Percentiles rank a stretch among this genome's conserved stretches.
Conservation (phyloP, 768 basidiomycete species). For the Rubroboletus satanas region DNA sequence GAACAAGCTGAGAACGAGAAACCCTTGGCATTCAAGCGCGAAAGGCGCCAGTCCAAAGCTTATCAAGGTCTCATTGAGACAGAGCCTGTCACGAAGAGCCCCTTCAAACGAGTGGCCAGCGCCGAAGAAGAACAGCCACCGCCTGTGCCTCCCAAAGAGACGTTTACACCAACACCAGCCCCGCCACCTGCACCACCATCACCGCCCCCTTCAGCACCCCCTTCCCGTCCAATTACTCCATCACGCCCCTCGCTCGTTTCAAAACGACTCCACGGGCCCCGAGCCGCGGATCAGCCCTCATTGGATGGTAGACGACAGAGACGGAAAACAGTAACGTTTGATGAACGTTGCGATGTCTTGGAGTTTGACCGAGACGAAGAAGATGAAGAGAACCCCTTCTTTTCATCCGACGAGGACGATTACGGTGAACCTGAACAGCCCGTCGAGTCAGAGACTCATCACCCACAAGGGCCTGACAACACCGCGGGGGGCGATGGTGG, state of each 20-base stretch:
- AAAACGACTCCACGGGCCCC: conserved; percentile 72
- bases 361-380: conserved; percentile 74
- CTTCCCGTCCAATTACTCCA: conserved; percentile 28
- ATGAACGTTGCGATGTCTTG: conserved; percentile 76
- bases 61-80: conserved; percentile 70
- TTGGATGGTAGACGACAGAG: conserved; percentile 43
- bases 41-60: conserved; percentile 70
- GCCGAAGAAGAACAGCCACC: conserved; percentile 30
- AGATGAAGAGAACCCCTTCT: conserved; percentile 46
- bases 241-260: conserved; percentile 67
- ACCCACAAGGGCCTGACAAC: conserved; percentile 11
- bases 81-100: conserved; percentile 80
- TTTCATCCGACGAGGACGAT: conserved; percentile 37
- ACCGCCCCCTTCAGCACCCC: conserved; percentile 42
- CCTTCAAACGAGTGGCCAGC: conserved; percentile 49
- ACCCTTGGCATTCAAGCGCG: conserved; percentile 64
- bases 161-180: neutral
- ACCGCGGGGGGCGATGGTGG: neutral
- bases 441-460: conserved; percentile 6
- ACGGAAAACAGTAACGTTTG: conserved; percentile 76
- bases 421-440: conserved; percentile 18
- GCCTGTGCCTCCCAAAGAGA: conserved; percentile 25
- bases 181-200: conserved; percentile 20
- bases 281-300: conserved; percentile 42
- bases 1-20: conserved; percentile 71